Evolutionary conservation across 2,329 filamentous ascomycete genomes (phyloP), one percentile per base, ranked within the genome.

Genomic region (Boeremia exigua): DNA sequence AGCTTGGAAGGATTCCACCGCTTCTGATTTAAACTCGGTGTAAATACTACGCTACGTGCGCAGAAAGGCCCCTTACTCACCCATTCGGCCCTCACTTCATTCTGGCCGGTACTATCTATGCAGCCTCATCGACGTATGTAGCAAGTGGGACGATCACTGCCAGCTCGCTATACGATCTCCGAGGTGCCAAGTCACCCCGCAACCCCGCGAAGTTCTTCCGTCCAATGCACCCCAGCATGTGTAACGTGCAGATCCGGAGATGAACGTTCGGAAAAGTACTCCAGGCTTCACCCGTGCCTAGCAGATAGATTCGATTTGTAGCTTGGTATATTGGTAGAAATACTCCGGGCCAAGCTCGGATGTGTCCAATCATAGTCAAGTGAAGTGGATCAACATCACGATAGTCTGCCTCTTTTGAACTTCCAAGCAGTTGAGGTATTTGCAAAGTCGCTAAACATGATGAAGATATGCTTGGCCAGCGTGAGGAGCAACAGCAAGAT

Each of bases 141-240:
- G 19, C 19, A 23, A 34, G 28, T 29, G 12, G n/a, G 36, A 30
- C 10, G 30, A 30, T 42, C 36, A 34, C 11, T 14, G 33, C 8
- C 47, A 36, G 38, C 36, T 42, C 19, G 19, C 12, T 48, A 15
- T n/a, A 42, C 29, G 33, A 30, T 17, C 51, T 37, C 51, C 37
- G 37, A 43, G 15, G 27, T 38, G 51, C 51, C 51, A 54, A 54
- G 37, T 32, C 30, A 36, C 51, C 51, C 51, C 45, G 37, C 45
- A 53, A 46, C 19, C 19, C 30, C 42, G 10, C 30, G 33, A 27
- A 53, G 36, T 47, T 53, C 36, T 53, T 53, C 49, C 49, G 36
- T 53, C 49, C 49, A 53, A 29, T 53, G 34, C 36, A 19, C 19
- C 43, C 49, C 11, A 34, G 34, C 38, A 36, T 19, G 17, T 28